A percentile compares a stretch with the other conserved stretches of the same genome.
These are phyloP conservation scores for Actinidia chinensis DNA, from an alignment of 179 eudicot species.

Conservation along the genomic window DNA sequence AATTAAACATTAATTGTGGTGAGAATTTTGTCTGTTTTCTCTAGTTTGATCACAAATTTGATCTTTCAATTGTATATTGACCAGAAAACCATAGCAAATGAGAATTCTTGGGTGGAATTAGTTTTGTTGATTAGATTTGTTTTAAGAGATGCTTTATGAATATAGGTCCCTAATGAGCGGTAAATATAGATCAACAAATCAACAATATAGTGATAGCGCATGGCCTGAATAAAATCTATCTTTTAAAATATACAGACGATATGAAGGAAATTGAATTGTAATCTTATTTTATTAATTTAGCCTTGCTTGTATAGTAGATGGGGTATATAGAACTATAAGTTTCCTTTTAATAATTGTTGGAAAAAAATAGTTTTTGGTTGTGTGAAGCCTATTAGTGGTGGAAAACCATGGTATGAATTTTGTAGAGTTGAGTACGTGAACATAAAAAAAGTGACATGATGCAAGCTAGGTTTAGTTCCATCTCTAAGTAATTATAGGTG, in stretches of 20 bases:
- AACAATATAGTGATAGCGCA: neutral
- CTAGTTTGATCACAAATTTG: neutral
- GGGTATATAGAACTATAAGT: neutral
- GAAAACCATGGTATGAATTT: neutral
- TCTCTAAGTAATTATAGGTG: neutral
- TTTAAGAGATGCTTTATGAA: neutral
- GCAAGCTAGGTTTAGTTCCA: neutral
- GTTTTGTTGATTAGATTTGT: neutral
- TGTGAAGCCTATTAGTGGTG: neutral
- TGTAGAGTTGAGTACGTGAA: neutral
- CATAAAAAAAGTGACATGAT: neutral
- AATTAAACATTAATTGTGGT: neutral
- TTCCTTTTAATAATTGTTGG: neutral
- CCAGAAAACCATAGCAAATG: constrained; percentile 8
- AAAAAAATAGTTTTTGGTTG: neutral
- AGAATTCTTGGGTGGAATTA: neutral
- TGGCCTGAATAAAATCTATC: neutral
- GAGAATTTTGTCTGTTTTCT: neutral
- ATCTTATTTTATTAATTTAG: neutral
- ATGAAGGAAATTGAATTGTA: neutral
- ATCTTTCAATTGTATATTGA: neutral
- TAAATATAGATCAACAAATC: constrained; percentile 9
- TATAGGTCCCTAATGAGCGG: neutral
- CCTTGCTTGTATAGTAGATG: neutral
- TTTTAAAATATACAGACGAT: neutral